A percentile compares a stretch with the other conserved stretches of the same genome.
phyloP scores from a whole-genome alignment of 768 basidiomycete species.

The Tricholoma matsutake region DNA sequence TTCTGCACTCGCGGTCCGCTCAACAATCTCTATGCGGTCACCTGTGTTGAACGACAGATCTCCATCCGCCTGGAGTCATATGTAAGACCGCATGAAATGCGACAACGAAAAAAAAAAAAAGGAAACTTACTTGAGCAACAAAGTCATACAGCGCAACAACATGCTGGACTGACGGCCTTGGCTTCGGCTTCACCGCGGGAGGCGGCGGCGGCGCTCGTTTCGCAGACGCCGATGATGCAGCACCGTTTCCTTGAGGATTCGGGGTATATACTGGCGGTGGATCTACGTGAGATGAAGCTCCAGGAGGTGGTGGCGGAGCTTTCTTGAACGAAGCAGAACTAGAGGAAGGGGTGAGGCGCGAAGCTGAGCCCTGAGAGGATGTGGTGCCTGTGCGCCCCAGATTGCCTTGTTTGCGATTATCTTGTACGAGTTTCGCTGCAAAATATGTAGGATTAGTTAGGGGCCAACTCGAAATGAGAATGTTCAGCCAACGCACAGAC shows the following conservation, averaged over 20 bases:
- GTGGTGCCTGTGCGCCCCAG: conserved; percentile 34
- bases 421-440: conserved; percentile 67
- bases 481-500: conserved; percentile 57
- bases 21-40: conserved; percentile 87
- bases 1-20: conserved; percentile 76
- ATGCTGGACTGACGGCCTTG: conserved; percentile 67
- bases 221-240: conserved; percentile 39
- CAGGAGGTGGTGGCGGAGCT: conserved; percentile 45
- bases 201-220: conserved; percentile 90
- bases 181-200: conserved; percentile 87
- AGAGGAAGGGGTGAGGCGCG: conserved; percentile 36
- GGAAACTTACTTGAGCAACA: conserved; percentile 65
- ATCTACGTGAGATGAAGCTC: conserved; percentile 24
- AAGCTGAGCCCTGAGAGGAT: conserved; percentile 33
- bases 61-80: conserved; percentile 65
- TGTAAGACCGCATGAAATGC: conserved; percentile 1
- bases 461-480: not conserved
- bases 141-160: conserved; percentile 96
- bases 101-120: not conserved
- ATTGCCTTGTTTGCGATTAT: conserved; percentile 35
- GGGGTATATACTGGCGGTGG: conserved; percentile 50
- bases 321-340: conserved; percentile 41
- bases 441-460: not conserved
- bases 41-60: conserved; percentile 89
- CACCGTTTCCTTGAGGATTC: conserved; percentile 18